Percentiles rank a stretch among this genome's conserved stretches.
Conservation (phyloP, 192 early-diverging fungal genomes). For the Dissophora globulifera region DNA sequence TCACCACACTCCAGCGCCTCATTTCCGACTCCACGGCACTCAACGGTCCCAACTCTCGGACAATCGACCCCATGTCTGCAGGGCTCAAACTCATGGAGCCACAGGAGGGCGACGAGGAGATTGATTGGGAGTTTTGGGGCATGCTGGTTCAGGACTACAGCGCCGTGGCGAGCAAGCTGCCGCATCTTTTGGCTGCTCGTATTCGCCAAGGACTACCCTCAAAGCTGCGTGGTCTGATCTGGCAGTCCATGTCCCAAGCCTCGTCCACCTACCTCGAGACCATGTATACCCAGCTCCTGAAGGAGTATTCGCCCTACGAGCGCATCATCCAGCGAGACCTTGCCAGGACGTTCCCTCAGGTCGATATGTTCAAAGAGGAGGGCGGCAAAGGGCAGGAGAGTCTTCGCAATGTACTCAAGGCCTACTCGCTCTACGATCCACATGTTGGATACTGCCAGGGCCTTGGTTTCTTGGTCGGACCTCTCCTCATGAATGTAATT, state of each 20-base stretch:
- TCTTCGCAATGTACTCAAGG: constrained; percentile 89
- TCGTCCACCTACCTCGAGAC: constrained; percentile 83
- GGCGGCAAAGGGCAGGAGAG: constrained; percentile 87
- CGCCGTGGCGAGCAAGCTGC: constrained; percentile 71
- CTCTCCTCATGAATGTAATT: constrained; percentile 89
- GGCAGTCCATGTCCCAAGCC: constrained; percentile 91
- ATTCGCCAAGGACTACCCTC: constrained; percentile 84
- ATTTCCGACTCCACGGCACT: constrained; percentile 52
- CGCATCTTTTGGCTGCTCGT: constrained; percentile 75
- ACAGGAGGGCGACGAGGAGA: constrained; percentile 38
- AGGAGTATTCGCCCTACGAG: constrained; percentile 82
- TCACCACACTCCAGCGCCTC: constrained; percentile 61
- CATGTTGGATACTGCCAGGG: constrained; percentile 99
- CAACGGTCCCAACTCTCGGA: constrained; percentile 16
- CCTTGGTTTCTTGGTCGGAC: constrained; percentile 93
- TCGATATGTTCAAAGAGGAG: constrained; percentile 86
- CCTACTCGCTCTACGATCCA: constrained; percentile 93
- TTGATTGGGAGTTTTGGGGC: constrained; percentile 88
- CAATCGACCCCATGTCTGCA: constrained; percentile 13
- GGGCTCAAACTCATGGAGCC: constrained; percentile 13
- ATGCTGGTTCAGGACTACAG: constrained; percentile 82
- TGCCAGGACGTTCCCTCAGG: constrained; percentile 90
- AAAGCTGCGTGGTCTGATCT: constrained; percentile 85
- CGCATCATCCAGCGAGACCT: constrained; percentile 93
- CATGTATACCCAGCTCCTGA: constrained; percentile 81